Evolutionary conservation across 371 early-diverging fungal species (phyloP).

Genomic region (Mortierella sp.): DNA sequence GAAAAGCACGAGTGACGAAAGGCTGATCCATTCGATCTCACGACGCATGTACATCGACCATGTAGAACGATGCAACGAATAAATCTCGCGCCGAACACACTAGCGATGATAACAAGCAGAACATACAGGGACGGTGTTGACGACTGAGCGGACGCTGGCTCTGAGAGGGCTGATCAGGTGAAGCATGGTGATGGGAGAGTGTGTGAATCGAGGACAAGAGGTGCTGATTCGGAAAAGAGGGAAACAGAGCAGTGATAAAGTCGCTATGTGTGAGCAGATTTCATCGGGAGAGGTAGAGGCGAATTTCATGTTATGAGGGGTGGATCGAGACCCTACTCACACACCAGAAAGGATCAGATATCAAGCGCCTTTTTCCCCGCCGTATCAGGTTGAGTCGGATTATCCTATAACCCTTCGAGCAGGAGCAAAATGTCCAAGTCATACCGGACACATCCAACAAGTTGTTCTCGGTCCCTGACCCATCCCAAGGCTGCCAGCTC

Average conservation of each 20-base stretch:
- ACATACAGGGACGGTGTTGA: conserved; percentile 34
- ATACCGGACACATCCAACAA: too few relatives aligned
- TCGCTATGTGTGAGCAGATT: background rate
- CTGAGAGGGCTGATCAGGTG: conserved; percentile 49
- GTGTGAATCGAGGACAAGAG: background rate
- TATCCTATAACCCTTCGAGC: too few relatives aligned
- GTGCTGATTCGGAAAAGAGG: background rate
- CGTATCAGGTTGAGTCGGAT: too few relatives aligned
- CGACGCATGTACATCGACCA: background rate
- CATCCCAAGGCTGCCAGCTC: too few relatives aligned
- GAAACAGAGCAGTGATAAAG: too few relatives aligned
- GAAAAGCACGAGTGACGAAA: too few relatives aligned
- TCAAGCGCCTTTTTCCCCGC: background rate
- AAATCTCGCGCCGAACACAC: too few relatives aligned
- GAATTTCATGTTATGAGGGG: conserved; percentile 7
- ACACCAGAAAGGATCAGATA: background rate
- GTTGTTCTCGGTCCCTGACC: too few relatives aligned
- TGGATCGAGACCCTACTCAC: background rate
- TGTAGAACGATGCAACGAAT: too few relatives aligned
- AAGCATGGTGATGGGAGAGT: conserved; percentile 18
- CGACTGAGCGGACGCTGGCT: conserved; percentile 16
- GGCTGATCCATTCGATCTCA: too few relatives aligned
- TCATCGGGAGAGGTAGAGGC: background rate
- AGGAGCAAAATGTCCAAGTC: too few relatives aligned
- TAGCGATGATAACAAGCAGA: too few relatives aligned